These are phyloP conservation scores for Amanita fuliginea DNA, from an alignment of 768 basidiomycete species.

Conservation along the genomic window DNA sequence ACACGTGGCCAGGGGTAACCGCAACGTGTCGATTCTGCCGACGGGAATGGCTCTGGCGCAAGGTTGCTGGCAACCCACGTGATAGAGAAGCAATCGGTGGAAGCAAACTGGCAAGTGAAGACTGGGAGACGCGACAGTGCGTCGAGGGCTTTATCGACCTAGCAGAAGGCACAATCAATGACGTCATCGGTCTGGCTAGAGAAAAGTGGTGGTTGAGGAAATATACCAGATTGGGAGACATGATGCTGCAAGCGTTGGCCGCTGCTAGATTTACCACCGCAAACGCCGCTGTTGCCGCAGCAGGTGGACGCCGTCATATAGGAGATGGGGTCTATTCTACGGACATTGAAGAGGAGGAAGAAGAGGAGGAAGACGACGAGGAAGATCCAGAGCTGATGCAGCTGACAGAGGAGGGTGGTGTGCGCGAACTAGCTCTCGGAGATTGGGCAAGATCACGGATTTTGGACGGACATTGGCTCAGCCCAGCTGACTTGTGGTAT, in stretches of 20 bases:
- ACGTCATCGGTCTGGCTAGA: conserved; percentile 48
- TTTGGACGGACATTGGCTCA: conserved; percentile 67
- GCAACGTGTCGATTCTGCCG: conserved; percentile 63
- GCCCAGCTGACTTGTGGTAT: conserved; percentile 64
- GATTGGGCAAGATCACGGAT: conserved; percentile 68
- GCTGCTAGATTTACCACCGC: conserved; percentile 33
- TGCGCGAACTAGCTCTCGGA: conserved; percentile 45
- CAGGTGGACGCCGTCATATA: not conserved
- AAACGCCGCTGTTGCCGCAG: not conserved
- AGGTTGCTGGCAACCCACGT: conserved; percentile 31
- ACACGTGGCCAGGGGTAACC: conserved; percentile 52
- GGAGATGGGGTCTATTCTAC: not conserved
- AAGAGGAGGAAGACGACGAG: conserved; percentile 33
- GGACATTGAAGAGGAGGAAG: conserved; percentile 17
- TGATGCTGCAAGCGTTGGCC: conserved; percentile 59
- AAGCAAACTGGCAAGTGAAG: conserved; percentile 22
- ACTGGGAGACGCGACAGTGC: conserved; percentile 60
- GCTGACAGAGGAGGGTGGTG: conserved; percentile 29
- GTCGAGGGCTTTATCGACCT: conserved; percentile 67
- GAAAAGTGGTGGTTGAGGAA: conserved; percentile 65
- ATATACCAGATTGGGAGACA: conserved; percentile 53
- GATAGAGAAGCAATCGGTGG: conserved; percentile 55
- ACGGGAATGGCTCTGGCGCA: conserved; percentile 52
- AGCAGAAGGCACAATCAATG: conserved; percentile 55
- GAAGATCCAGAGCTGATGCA: conserved; percentile 32